Conservation (phyloP, 2,329 filamentous ascomycete genomes). For the Fusarium verrucosum region DNA sequence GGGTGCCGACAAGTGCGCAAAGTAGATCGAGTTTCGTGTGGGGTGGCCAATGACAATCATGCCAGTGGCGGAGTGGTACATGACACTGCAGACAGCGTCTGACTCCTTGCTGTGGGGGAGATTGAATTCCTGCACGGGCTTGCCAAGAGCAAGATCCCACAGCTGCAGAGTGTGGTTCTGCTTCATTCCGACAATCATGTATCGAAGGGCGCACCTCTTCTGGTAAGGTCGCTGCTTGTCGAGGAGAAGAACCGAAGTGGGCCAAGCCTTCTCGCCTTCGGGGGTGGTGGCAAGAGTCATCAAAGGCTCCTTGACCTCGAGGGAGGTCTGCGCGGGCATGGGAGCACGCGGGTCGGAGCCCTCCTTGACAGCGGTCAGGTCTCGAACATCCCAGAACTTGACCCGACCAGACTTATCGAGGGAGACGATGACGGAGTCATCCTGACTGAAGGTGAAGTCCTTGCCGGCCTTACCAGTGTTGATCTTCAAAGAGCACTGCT, state of each 20-base stretch:
- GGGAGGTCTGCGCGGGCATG: conserved; percentile 63
- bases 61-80: conserved; percentile 90
- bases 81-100: conserved; percentile 96
- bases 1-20: conserved; percentile 92
- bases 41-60: conserved; percentile 96
- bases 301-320: conserved; percentile 86
- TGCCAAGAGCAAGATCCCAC: conserved; percentile 95
- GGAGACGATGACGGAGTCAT: conserved; percentile 92
- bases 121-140: conserved; percentile 96
- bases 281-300: conserved; percentile 88
- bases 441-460: conserved; percentile 97
- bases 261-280: conserved; percentile 92
- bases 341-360: conserved; percentile 61
- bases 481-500: conserved; percentile 89
- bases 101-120: conserved; percentile 96
- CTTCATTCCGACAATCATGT: conserved; percentile 97
- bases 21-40: conserved; percentile 96
- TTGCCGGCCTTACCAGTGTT: conserved; percentile 98
- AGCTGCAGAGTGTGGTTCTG: conserved; percentile 98
- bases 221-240: conserved; percentile 95
- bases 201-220: conserved; percentile 88
- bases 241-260: conserved; percentile 93
- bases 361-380: conserved; percentile 69
- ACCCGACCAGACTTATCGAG: conserved; percentile 96
- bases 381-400: conserved; percentile 97